phyloP scores from a whole-genome alignment of 495 filamentous ascomycete species.

The Bombardia bombarda region DNA sequence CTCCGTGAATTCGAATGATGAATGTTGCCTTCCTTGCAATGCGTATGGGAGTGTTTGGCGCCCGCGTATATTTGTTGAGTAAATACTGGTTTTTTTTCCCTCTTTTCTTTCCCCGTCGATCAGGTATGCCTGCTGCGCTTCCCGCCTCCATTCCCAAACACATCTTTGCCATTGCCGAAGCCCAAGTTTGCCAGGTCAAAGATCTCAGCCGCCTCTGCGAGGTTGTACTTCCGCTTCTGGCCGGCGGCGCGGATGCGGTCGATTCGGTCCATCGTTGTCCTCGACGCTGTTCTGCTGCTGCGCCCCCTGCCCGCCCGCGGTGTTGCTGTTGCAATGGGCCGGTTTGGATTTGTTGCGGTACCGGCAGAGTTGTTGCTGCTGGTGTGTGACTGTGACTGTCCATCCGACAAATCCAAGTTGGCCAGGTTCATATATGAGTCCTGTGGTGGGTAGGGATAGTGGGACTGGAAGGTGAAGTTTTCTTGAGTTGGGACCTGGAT shows the following conservation, averaged over 20 bases:
- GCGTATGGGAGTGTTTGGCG: too few species aligned
- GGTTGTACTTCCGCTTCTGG: slow-evolving; percentile 68
- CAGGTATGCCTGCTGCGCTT: slow-evolving; percentile 69
- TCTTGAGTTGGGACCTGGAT: slow-evolving; percentile 34
- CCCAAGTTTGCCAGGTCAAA: slow-evolving; percentile 69
- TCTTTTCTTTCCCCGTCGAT: too few species aligned
- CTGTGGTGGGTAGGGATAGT: slow-evolving; percentile 54
- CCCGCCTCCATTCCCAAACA: slow-evolving; percentile 52
- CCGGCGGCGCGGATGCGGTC: slow-evolving; percentile 60
- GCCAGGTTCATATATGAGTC: slow-evolving; percentile 57
- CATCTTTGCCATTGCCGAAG: slow-evolving; percentile 50
- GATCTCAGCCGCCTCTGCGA: slow-evolving; percentile 72
- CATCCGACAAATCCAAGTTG: slow-evolving; percentile 44
- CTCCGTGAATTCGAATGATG: too few species aligned
- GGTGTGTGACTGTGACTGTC: slow-evolving; percentile 17
- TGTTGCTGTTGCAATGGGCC: slow-evolving; percentile 43
- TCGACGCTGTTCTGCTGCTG: slow-evolving; percentile 25
- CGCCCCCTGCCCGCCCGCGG: slow-evolving; percentile 40
- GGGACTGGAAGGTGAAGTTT: slow-evolving; percentile 66
- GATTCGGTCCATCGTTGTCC: slow-evolving; percentile 44
- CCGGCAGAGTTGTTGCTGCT: slow-evolving; percentile 10
- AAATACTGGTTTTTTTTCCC: too few species aligned
- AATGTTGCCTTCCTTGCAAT: too few species aligned
- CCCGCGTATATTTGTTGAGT: too few species aligned
- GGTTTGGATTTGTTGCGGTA: not conserved